These are phyloP conservation scores for Picochlorum sp. DNA, from an alignment of 139 green algal genomes.

Conservation along the genomic window DNA sequence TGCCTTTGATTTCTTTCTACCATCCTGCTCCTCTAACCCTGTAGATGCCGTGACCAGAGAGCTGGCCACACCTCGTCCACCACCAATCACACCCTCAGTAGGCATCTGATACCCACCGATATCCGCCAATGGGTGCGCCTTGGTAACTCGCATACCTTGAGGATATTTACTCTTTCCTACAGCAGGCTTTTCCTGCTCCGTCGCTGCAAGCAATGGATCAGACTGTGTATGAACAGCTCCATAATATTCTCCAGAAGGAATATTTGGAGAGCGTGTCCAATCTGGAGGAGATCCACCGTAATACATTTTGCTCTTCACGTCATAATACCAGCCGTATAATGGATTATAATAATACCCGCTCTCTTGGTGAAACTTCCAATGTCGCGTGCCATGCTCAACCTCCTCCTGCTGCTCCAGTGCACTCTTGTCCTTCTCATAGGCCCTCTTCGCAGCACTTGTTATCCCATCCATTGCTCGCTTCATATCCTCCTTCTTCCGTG, in stretches of 20 bases:
- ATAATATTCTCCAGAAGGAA: conserved; percentile 22
- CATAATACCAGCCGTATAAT: conserved; percentile 53
- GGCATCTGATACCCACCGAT: conserved; percentile 53
- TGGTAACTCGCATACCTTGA: conserved; percentile 2
- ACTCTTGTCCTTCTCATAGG: conserved; percentile 16
- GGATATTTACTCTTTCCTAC: not conserved
- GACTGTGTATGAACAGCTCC: conserved; percentile 16
- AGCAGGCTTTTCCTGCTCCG: conserved; percentile 1
- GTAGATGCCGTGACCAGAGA: not conserved
- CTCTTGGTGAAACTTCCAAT: conserved; percentile 13
- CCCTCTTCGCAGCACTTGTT: conserved; percentile 23
- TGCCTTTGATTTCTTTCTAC: conserved; percentile 2
- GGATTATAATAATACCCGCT: conserved; percentile 63
- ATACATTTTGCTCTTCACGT: conserved; percentile 57
- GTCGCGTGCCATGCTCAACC: not conserved
- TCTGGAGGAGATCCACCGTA: conserved; percentile 62
- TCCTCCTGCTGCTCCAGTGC: not conserved
- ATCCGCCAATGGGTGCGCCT: conserved; percentile 43
- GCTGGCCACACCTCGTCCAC: conserved; percentile 29
- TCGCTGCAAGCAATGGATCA: conserved; percentile 18
- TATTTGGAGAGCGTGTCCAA: conserved; percentile 46
- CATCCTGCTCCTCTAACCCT: not conserved
- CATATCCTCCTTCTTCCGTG: conserved; percentile 15
- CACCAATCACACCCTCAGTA: conserved; percentile 23
- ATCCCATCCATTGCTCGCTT: conserved; percentile 24